Conservation (phyloP, 164 flowering plant genomes). For the Liquidambar formosana region DNA sequence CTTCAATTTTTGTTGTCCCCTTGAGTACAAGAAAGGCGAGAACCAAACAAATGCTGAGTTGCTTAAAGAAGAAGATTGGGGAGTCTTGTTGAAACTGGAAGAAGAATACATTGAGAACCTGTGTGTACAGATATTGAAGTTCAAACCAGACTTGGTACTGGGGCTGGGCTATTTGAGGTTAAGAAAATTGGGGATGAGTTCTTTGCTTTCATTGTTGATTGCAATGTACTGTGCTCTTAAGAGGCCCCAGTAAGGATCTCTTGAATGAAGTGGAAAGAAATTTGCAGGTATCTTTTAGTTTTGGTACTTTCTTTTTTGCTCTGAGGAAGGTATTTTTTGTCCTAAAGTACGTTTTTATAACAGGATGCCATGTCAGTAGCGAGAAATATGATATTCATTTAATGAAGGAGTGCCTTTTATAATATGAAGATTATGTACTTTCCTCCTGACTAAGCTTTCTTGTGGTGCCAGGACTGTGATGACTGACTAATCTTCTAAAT, state of each 20-base stretch:
- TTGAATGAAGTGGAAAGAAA: conserved; percentile 97
- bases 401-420: neutral
- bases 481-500: conserved; percentile 5
- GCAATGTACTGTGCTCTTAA: conserved; percentile 89
- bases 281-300: conserved; percentile 61
- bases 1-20: no score
- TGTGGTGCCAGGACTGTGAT: neutral
- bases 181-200: conserved; percentile 96
- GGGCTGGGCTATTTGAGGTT: conserved; percentile 94
- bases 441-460: neutral
- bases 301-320: no score
- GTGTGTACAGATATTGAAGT: conserved; percentile 75
- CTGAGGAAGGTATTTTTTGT: neutral
- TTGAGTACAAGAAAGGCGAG: conserved; percentile 97
- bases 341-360: neutral
- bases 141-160: conserved; percentile 94
- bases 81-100: conserved; percentile 75
- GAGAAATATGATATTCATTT: conserved; percentile 64
- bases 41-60: conserved; percentile 97
- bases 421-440: neutral
- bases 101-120: conserved; percentile 85
- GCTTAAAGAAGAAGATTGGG: conserved; percentile 94
- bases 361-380: conserved; percentile 99
- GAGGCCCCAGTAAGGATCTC: conserved; percentile 97
- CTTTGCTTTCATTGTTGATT: conserved; percentile 83